Base-by-base conservation (phyloP, 108 stramenopile species). In the Skeletonema grethae region DNA sequence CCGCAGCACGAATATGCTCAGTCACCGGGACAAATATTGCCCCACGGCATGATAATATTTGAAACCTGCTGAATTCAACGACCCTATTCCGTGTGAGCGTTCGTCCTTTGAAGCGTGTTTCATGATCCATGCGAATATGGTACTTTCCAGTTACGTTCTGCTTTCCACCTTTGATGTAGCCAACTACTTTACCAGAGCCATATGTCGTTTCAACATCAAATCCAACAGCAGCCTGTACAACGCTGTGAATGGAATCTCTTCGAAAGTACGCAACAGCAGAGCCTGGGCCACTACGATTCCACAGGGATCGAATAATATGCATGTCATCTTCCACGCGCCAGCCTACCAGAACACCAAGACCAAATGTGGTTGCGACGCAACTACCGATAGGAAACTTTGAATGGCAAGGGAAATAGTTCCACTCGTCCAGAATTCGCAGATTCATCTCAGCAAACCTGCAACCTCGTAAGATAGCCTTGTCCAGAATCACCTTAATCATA, bases 291-390 rank as follows among this genome's bases (percentile, higher is more conserved):
- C 86, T 63, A 16, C 86, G 80, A 66, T 90, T 84, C 94, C 94
- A 95, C 4, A 95, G 76, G 24, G 89, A 88, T 32, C 89, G 82
- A 43, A 95, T 86, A 28, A 95, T 77, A 73, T 95, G 94, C 41
- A 82, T 78, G 61, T 95, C 94, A 68, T 93, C 94, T 78, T 95
- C 91, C 7, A 90, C 88, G 60, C 94, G 79, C 94, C 94, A 95
- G 22, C 94, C 94, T 41, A 93, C 94, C 36, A 95, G 57, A 2
- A 95, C 86, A 16, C 94, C 94, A 50, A 91, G 36, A n/a, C 94
- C 94, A 76, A 88, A 95, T 4, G 82, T 75, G 11, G 94, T 92
- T 16, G 91, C 90, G 66, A 95, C 91, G 36, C 91, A 91, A 25
- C 86, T 77, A 13, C 94, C 94, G 13, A 95, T 77, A n/a, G 94